These are phyloP conservation scores for Globisporangium camurandrum DNA, from an alignment of 352 stramenopile genomes.

Conservation along the genomic window DNA sequence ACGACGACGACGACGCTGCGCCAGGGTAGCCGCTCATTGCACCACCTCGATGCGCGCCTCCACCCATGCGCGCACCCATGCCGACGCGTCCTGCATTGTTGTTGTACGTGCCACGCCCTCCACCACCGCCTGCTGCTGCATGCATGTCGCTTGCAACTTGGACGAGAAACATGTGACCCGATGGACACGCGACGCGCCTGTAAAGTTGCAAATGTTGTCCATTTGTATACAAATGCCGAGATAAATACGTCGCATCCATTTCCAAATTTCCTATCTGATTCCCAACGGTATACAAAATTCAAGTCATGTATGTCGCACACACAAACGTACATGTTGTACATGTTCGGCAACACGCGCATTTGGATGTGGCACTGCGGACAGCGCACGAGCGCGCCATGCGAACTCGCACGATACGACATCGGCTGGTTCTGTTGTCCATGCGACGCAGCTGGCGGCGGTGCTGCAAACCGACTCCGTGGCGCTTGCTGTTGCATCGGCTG, in stretches of 20 bases:
- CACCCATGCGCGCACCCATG: constrained; percentile 12
- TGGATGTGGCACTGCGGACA: constrained; percentile 84
- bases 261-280: constrained; percentile 1
- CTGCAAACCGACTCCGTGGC: background rate
- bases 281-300: background rate
- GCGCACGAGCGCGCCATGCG: constrained; percentile 77
- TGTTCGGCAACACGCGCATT: constrained; percentile 81
- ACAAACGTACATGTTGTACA: constrained; percentile 83
- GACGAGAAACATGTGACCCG: constrained; percentile 82
- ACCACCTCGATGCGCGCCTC: constrained; percentile 18
- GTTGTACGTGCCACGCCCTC: constrained; percentile 8
- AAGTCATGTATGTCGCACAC: background rate
- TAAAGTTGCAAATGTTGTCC: too few relatives aligned
- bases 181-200: constrained; percentile 75
- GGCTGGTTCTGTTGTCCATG: too few relatives aligned
- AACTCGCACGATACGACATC: constrained; percentile 68
- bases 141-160: constrained; percentile 57
- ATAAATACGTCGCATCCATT: too few relatives aligned
- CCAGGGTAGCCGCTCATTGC: constrained; percentile 41
- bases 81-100: constrained; percentile 19
- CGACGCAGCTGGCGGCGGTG: constrained; percentile 2
- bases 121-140: constrained; percentile 9
- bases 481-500: constrained; percentile 1
- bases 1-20: constrained; percentile 22
- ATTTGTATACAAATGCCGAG: constrained; percentile 3